phyloP scores from a whole-genome alignment of 441 rosid species.

The Pelargonium cotyledonis region DNA sequence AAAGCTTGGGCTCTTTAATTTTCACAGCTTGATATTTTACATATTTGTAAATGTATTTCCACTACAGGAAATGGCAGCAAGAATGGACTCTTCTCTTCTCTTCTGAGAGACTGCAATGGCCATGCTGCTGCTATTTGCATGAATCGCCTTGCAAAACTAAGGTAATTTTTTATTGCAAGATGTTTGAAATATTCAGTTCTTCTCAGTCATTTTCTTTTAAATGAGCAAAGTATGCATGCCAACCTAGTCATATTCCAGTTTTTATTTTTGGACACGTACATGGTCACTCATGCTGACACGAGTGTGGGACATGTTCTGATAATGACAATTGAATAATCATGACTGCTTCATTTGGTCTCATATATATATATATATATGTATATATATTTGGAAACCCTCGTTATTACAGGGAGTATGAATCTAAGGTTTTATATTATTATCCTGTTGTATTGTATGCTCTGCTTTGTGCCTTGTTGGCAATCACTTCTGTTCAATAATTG shows the following conservation, averaged over 20 bases:
- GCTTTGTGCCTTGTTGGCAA: background rate
- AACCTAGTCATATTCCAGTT: background rate
- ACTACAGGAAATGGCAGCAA: slow-evolving; percentile 89
- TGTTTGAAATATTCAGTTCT: background rate
- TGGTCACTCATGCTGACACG: background rate
- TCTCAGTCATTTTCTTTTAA: background rate
- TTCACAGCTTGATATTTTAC: slow-evolving; percentile 1
- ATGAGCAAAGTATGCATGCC: background rate
- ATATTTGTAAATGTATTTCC: slow-evolving; percentile 14
- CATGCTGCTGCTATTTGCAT: slow-evolving; percentile 95
- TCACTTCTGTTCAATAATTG: background rate
- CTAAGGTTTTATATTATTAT: background rate
- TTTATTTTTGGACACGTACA: background rate
- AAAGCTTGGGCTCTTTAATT: too few relatives aligned
- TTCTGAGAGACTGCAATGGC: slow-evolving; percentile 83
- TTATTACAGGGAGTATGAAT: background rate
- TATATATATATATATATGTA: background rate
- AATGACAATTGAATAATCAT: background rate
- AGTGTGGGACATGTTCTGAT: background rate
- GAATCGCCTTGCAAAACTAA: slow-evolving; percentile 90
- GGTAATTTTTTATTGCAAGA: too few relatives aligned
- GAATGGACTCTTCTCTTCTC: slow-evolving; percentile 91
- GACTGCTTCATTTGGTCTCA: background rate
- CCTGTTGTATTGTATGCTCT: background rate
- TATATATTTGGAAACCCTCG: background rate